Conservation (phyloP, 352 stramenopile species). For the Globisporangium perplexum region DNA sequence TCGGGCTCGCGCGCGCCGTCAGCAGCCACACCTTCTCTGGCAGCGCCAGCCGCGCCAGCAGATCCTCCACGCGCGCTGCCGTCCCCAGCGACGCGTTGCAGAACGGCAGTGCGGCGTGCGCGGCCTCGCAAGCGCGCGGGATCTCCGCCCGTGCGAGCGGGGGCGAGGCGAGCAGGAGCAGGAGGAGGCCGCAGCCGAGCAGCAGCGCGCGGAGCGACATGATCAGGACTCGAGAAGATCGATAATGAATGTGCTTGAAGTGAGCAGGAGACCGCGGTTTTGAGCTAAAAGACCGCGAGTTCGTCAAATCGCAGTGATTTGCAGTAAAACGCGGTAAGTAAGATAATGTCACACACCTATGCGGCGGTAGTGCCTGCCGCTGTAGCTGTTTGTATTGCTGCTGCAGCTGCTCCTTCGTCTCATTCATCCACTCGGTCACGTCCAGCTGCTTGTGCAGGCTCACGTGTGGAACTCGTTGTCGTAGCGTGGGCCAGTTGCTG, state of each 20-base stretch:
- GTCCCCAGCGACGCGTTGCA: conserved; percentile 69
- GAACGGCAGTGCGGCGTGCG: conserved; percentile 48
- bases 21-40: conserved; percentile 67
- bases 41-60: conserved; percentile 65
- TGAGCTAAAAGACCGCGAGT: neutral
- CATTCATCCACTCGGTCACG: conserved; percentile 66
- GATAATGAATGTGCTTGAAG: neutral
- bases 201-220: neutral
- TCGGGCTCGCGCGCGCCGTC: conserved; percentile 59
- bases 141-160: conserved; percentile 18
- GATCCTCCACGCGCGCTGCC: conserved; percentile 61
- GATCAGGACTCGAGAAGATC: too few relatives aligned
- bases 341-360: conserved; percentile 2
- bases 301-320: neutral
- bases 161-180: neutral
- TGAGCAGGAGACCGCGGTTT: neutral
- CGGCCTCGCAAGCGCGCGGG: conserved; percentile 42
- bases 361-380: neutral
- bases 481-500: too few relatives aligned
- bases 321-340: too few relatives aligned
- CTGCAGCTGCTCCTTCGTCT: conserved; percentile 9
- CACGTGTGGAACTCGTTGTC: conserved; percentile 56
- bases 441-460: conserved; percentile 55
- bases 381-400: neutral
- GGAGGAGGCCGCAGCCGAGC: neutral